Base-by-base conservation (phyloP, 2,329 filamentous ascomycete species). In the Cryphonectria naterciae region DNA sequence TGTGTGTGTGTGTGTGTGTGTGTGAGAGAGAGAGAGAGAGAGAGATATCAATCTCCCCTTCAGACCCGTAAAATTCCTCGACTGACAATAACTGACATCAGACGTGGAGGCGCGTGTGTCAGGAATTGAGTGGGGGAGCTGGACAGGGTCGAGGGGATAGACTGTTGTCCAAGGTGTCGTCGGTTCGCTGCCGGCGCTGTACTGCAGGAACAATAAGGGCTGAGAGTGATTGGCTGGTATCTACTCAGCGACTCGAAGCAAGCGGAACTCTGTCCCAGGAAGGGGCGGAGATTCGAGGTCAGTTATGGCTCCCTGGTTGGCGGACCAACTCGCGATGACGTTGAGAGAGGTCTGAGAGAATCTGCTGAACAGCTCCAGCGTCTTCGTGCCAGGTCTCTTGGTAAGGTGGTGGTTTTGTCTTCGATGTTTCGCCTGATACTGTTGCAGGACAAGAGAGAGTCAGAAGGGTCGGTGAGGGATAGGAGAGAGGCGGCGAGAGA, bases 41-140 rank as follows among this genome's bases (percentile, higher is more conserved):
- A 32, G 32, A 32, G 32, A 32, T 2, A 32, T 32, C 32, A 4
- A 32, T 71, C 71, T 68, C 62, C 19, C n/a, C 25, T 46, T 56
- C n/a, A n/a, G 28, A 58, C 65, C 67, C 46, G 39, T 61, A 35
- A 37, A 58, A 65, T 70, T 65, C 60, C 63, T 65, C 52, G 41
- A 52, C 17, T 25, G 52, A 43, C 60, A 61, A 49, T n/a, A 22
- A 61, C 68, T 70, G 70, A 68, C 70, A 70, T 72, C 70, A 70
- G 65, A 68, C 64, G 60, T 70, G 65, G 65, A 68, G 63, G 68
- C 62, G 25, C 43, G 46, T 43, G 32, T 43, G 60, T 28, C 35
- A 52, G 68, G 64, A 65, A 37, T 49, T 17, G 64, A 63, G 70
- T 68, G 70, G 68, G 68, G 52, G 69, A 66, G 69, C 66, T 32